phyloP scores from a whole-genome alignment of 768 basidiomycete genomes.

The Amanita brunnescens region DNA sequence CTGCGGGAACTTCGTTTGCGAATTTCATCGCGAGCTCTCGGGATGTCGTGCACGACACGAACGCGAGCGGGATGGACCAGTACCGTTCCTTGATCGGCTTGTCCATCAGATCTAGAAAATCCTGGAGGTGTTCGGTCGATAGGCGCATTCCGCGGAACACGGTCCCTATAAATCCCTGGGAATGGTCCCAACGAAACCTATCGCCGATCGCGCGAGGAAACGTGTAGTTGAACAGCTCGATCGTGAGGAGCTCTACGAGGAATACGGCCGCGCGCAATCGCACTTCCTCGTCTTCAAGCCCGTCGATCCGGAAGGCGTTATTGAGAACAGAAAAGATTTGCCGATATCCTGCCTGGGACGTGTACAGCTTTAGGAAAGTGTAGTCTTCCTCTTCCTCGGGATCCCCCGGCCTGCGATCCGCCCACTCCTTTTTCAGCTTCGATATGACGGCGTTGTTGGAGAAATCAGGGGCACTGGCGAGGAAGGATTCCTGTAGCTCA shows the following conservation, averaged over 20 bases:
- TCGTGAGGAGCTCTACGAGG: conserved; percentile 16
- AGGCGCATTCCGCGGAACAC: conserved; percentile 14
- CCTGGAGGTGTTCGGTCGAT: conserved; percentile 10
- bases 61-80: conserved; percentile 17
- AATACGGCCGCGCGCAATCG: conserved; percentile 15
- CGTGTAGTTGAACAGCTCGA: conserved; percentile 18
- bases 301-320: conserved; percentile 12
- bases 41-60: conserved; percentile 14
- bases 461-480: conserved; percentile 7
- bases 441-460: conserved; percentile 6
- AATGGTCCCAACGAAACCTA: conserved; percentile 1
- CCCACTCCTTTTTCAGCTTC: conserved; percentile 12
- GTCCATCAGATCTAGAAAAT: conserved; percentile 12
- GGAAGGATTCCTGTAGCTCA: conserved; percentile 10
- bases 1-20: conserved; percentile 6
- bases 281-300: conserved; percentile 4
- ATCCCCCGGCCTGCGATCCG: conserved; percentile 7
- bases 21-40: conserved; percentile 11
- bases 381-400: conserved; percentile 7
- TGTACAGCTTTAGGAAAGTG: conserved; percentile 13
- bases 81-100: conserved; percentile 15
- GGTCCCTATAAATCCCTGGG: conserved; percentile 11
- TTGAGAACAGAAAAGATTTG: conserved; percentile 15
- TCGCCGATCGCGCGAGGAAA: conserved; percentile 1
- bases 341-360: conserved; percentile 14